Conservation (phyloP, 805 yeast genomes). For the Wickerhamomyces bisporus region DNA sequence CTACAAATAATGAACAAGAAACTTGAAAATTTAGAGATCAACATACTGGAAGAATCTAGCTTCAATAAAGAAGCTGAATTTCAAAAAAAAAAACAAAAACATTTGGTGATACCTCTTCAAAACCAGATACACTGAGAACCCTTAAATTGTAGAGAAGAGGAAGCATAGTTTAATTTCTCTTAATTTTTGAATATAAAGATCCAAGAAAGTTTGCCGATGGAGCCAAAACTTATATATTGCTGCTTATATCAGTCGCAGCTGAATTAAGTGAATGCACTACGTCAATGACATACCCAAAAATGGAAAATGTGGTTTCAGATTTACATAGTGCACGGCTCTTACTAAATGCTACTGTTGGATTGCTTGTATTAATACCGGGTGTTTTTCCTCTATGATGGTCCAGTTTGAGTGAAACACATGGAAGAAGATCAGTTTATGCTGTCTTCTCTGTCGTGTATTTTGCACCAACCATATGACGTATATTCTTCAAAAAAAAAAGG, state of each 20-base stretch:
- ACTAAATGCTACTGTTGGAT: constrained; percentile 76
- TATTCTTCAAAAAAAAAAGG: constrained; percentile 53
- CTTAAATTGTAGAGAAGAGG: constrained; percentile 38
- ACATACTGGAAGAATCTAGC: no score
- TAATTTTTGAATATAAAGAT: constrained; percentile 66
- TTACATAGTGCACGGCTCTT: constrained; percentile 51
- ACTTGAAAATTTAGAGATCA: no score
- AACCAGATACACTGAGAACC: no score
- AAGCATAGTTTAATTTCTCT: constrained; percentile 40
- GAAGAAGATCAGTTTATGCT: constrained; percentile 70
- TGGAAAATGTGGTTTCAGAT: constrained; percentile 49
- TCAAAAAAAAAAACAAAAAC: no score
- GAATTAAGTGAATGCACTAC: constrained; percentile 88
- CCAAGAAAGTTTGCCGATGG: constrained; percentile 56
- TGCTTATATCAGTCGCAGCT: constrained; percentile 67
- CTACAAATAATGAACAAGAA: no score
- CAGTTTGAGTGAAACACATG: constrained; percentile 65
- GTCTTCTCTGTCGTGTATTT: constrained; percentile 58
- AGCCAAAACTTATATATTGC: constrained; percentile 50
- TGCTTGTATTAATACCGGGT: constrained; percentile 71
- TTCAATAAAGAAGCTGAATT: no score
- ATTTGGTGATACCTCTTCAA: no score
- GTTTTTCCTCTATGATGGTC: constrained; percentile 90
- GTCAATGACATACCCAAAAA: constrained; percentile 75
- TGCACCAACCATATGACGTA: constrained; percentile 68